These are phyloP conservation scores for Malassezia japonica DNA, from an alignment of 1,284 basidiomycete genomes.

Conservation along the genomic window DNA sequence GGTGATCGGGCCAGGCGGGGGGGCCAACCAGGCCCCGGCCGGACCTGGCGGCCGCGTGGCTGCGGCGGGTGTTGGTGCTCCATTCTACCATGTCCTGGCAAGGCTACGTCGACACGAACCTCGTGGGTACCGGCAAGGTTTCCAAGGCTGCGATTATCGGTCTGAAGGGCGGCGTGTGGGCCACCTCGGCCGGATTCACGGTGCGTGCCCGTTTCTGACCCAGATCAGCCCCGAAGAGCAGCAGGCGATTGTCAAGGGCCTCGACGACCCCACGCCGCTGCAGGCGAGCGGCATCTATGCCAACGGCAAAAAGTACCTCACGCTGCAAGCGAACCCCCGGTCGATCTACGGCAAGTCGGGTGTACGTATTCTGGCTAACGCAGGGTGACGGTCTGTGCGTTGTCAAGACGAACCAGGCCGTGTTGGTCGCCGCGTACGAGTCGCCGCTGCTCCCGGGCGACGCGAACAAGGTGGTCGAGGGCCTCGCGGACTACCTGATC, in stretches of 20 bases:
- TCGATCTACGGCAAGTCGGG: slow-evolving; percentile 72
- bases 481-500: slow-evolving; percentile 43
- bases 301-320: slow-evolving; percentile 71
- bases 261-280: slow-evolving; percentile 51
- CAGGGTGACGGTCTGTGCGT: slow-evolving; percentile 71
- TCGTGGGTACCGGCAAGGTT: slow-evolving; percentile 69
- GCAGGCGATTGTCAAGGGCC: slow-evolving; percentile 58
- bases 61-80: not conserved
- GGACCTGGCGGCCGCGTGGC: not conserved
- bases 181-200: slow-evolving; percentile 61
- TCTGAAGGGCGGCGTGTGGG: slow-evolving; percentile 78
- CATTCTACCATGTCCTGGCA: slow-evolving; percentile 35
- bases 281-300: slow-evolving; percentile 61
- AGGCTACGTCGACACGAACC: slow-evolving; percentile 81
- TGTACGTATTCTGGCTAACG: slow-evolving; percentile 53
- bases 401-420: slow-evolving; percentile 78
- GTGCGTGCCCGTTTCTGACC: slow-evolving; percentile 51
- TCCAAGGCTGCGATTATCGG: slow-evolving; percentile 74
- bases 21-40: not conserved
- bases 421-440: slow-evolving; percentile 70
- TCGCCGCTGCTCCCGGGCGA: slow-evolving; percentile 62
- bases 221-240: slow-evolving; percentile 71
- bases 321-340: slow-evolving; percentile 56
- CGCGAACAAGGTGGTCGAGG: slow-evolving; percentile 63
- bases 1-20: not conserved